Evolutionary conservation across 2,329 filamentous ascomycete genomes (phyloP), one percentile per base, ranked within the genome.

Genomic region (Cladosporium sp.): DNA sequence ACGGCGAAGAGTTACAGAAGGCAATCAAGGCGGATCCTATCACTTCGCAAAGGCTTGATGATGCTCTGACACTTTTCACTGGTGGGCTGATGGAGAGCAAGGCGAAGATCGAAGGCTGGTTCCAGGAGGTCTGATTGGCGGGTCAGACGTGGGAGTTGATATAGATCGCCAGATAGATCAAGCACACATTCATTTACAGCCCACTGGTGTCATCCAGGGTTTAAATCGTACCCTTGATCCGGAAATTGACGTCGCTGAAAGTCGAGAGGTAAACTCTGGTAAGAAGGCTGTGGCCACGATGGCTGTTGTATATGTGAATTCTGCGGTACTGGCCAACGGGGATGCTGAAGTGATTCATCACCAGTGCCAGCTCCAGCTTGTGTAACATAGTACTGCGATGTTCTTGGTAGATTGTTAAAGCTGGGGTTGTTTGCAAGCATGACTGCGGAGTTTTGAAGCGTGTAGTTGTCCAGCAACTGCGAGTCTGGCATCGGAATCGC

Each of bases 61-160:
- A 70, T 57, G 68, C 65, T 21, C 56, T 68, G n/a, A 63, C 63
- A 43, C 57, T 70, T 28, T 70, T 68, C 61, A 68, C 67, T 26
- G 67, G 68, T 18, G 68, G 67, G 13, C 46, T 69, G 53, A 51
- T 68, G 43, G 68, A 69, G 36, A 69, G 68, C 61, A 69, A 67
- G 63, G 67, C 68, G 2, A 69, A 67, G 61, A 69, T 68, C 11
- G 68, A 69, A 58, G 58, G 66, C 21, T 65, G 58, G n/a, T 67
- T 67, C 53, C 58, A 63, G 23, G 62, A 66, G 39, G 63, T 65
- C 23, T 57, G 30, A 60, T 30, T 13, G 28, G 2, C 18, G 11
- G 26, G 13, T 14, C 39, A 2, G 58, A 49, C 14, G n/a, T 8
- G 2, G n/a, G 25, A 26, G 39, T 23, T 18, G 10, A n/a, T 4